Conservation (phyloP, 257 asterid genomes). For the Rhazya stricta region DNA sequence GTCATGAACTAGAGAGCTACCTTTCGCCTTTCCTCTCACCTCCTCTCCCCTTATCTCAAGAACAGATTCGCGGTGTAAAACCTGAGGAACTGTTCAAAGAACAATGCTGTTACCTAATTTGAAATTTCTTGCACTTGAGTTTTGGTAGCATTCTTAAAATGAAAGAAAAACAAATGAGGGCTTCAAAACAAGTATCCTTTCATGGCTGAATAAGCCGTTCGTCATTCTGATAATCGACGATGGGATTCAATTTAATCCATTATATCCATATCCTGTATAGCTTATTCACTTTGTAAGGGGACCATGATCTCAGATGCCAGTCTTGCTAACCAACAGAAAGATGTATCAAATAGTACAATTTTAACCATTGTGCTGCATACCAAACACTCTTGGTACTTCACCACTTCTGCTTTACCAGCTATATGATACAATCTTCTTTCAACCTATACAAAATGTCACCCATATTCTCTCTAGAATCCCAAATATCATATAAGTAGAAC, state of each 20-base stretch:
- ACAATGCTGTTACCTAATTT: too few species aligned
- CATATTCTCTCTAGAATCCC: constrained; percentile 22
- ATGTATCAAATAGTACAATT: neutral
- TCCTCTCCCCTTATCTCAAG: neutral
- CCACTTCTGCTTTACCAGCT: constrained; percentile 26
- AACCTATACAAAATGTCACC: constrained; percentile 47
- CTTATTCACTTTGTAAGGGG: constrained; percentile 3
- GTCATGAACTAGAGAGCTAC: too few species aligned
- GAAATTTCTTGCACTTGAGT: neutral
- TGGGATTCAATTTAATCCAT: neutral
- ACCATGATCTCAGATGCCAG: neutral
- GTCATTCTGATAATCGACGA: neutral
- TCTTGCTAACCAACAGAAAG: neutral
- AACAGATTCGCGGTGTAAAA: too few species aligned
- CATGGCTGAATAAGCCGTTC: neutral
- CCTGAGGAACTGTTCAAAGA: too few species aligned
- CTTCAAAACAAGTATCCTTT: neutral
- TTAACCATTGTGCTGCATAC: constrained; percentile 12
- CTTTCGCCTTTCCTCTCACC: too few species aligned
- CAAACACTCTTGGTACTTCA: neutral
- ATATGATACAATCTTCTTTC: constrained; percentile 42
- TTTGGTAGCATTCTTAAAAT: neutral
- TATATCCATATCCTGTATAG: neutral
- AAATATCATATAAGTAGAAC: constrained; percentile 15
- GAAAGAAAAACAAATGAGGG: neutral